Base-by-base conservation (phyloP, 1,284 basidiomycete species). In the Xanthoconium separans region DNA sequence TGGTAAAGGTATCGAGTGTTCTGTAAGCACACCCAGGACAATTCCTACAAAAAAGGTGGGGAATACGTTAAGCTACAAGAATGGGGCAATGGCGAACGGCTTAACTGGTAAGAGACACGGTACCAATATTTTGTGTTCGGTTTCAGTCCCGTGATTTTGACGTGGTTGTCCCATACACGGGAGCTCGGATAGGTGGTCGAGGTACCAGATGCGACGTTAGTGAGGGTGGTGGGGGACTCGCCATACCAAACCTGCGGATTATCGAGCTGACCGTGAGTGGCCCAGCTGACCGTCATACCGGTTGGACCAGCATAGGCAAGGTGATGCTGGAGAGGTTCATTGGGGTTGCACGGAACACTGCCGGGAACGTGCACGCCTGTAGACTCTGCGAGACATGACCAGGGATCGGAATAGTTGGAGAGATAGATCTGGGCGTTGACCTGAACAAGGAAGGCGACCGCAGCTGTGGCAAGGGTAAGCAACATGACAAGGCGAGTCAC, bases 201-300 rank as follows among this genome's bases (percentile, higher is more conserved):
- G 22, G 0, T 47, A 27, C 64, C 65, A 9, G 39, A 51, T 13
- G 55, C 61, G 20, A 66, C 58, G 11, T 42, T 60, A 16, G 55
- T 60, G 39, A 66, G 61, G 0, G 57, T 9, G 6, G 18, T 40
- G 1, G 57, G 66, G 9, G 57, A 54, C 16, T 64, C 40, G 6
- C 65, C 65, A 6, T 68, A 69, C 57, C 57, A 66, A 2, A 66
- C 67, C 42, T 69, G 63, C 0, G 65, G 66, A 8, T 47, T 44
- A 20, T 59, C 63, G 5, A 66, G 51, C 48, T 58, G 58, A 4
- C 34, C 36, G 4, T 53, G 33, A 15, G 65, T 67, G 48, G 50
- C 64, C 66, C 66, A 66, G 48, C 65, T 66, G 9, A 66, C 55
- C 9, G 56, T 62, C 66, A 66, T 66, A 16, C 65, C 66, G 8